A percentile compares a stretch with the other conserved stretches of the same genome.
Evolutionary conservation across 176 grass and related monocot species (phyloP).

Genomic region (Triticum timopheevii): DNA sequence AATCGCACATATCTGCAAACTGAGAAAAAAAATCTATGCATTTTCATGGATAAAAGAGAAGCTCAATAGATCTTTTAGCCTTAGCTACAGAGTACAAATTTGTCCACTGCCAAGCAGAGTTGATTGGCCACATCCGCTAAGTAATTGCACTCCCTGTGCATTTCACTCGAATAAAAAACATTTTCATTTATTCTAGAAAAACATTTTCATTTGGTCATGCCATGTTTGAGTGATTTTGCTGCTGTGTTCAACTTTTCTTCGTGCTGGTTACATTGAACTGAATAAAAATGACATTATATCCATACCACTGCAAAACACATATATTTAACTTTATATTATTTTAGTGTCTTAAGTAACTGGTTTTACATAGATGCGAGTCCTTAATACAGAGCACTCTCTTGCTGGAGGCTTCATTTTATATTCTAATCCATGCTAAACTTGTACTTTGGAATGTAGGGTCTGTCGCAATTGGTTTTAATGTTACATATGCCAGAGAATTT

Average conservation of each 20-base stretch:
- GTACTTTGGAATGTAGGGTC: conserved; percentile 7
- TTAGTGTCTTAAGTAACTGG: not conserved
- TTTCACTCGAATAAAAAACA: not conserved
- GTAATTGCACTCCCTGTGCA: too few species aligned
- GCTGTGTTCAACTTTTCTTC: not conserved
- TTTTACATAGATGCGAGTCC: not conserved
- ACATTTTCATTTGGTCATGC: too few species aligned
- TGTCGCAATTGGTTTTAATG: not conserved
- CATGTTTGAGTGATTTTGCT: not conserved
- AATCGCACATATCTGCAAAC: not conserved
- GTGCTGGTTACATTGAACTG: not conserved
- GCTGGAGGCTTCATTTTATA: not conserved
- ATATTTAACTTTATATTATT: not conserved
- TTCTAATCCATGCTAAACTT: not conserved
- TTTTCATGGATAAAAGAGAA: not conserved
- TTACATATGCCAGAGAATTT: not conserved
- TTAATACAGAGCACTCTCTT: not conserved
- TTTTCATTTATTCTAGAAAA: not conserved
- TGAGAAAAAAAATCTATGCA: not conserved
- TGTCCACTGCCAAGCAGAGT: not conserved
- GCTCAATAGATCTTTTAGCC: not conserved
- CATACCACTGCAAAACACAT: not conserved
- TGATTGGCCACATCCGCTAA: too few species aligned
- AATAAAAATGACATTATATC: not conserved
- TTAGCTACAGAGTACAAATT: not conserved